Conservation (phyloP, 345 rosid species). For the Acer yangbiense region DNA sequence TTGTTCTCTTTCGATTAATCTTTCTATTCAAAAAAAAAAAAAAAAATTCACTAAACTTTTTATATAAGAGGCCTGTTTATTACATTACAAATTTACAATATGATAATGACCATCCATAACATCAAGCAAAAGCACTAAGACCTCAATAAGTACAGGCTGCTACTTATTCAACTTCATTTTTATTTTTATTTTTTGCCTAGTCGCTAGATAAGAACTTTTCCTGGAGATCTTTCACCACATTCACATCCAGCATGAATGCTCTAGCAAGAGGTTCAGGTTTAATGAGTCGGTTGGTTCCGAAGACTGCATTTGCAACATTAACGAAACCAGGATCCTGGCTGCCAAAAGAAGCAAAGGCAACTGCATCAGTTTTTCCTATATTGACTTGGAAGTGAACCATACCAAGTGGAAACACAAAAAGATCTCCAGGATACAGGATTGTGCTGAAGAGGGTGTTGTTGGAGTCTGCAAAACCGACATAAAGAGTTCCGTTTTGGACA, state of each 20-base stretch:
- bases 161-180: background rate
- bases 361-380: conserved; percentile 15
- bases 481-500: conserved; percentile 24
- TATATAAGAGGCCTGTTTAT: too few relatives aligned
- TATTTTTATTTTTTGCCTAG: background rate
- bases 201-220: background rate
- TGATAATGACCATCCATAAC: too few relatives aligned
- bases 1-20: too few relatives aligned
- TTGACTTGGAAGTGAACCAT: conserved; percentile 40
- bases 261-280: conserved; percentile 20
- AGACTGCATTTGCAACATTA: conserved; percentile 26
- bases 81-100: too few relatives aligned
- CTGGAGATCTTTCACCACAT: conserved; percentile 20
- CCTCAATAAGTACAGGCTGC: too few relatives aligned
- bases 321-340: conserved; percentile 35
- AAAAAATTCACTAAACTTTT: too few relatives aligned
- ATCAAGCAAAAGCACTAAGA: too few relatives aligned
- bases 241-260: conserved; percentile 33
- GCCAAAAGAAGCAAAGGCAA: conserved; percentile 25
- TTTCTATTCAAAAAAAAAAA: too few relatives aligned
- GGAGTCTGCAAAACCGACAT: conserved; percentile 29
- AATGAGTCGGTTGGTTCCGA: conserved; percentile 24
- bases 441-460: conserved; percentile 25
- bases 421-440: conserved; percentile 28
- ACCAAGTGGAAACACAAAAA: conserved; percentile 26